Evolutionary conservation across 2,329 filamentous ascomycete genomes (phyloP).

Genomic region (Colletotrichum sp.): DNA sequence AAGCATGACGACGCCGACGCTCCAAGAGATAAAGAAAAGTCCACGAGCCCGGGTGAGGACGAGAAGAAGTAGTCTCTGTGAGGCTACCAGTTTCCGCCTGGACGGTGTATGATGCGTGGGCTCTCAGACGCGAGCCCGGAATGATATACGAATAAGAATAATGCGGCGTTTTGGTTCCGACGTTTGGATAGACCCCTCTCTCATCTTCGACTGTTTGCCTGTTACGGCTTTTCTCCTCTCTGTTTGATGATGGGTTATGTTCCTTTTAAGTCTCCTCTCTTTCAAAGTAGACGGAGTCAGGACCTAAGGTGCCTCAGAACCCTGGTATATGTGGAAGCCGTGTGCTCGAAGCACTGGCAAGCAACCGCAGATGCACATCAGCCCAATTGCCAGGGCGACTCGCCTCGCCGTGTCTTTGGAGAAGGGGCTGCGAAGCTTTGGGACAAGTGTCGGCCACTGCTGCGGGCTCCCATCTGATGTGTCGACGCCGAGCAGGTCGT

Average conservation of each 20-base stretch:
- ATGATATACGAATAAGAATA: constrained; percentile 7
- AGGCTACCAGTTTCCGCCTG: neutral
- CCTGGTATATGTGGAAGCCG: constrained; percentile 15
- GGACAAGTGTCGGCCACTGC: constrained; percentile 10
- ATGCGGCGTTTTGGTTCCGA: neutral
- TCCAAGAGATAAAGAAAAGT: constrained; percentile 24
- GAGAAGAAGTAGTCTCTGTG: constrained; percentile 15
- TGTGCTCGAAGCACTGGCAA: constrained; percentile 19
- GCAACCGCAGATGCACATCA: constrained; percentile 30
- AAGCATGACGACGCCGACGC: constrained; percentile 11
- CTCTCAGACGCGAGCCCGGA: constrained; percentile 1
- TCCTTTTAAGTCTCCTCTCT: neutral
- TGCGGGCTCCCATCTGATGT: neutral
- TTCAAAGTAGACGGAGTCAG: neutral
- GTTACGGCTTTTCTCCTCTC: neutral
- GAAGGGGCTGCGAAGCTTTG: constrained; percentile 16
- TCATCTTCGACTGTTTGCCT: neutral
- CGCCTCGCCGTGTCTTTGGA: constrained; percentile 29
- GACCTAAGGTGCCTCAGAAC: constrained; percentile 5
- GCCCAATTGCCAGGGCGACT: constrained; percentile 32
- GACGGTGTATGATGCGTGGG: constrained; percentile 8
- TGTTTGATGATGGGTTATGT: neutral
- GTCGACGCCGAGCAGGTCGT: neutral
- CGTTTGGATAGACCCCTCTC: constrained; percentile 14
- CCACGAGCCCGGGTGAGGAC: constrained; percentile 4